These are phyloP conservation scores for Infundibulicybe gibba DNA, from an alignment of 768 basidiomycete species.

Conservation along the genomic window DNA sequence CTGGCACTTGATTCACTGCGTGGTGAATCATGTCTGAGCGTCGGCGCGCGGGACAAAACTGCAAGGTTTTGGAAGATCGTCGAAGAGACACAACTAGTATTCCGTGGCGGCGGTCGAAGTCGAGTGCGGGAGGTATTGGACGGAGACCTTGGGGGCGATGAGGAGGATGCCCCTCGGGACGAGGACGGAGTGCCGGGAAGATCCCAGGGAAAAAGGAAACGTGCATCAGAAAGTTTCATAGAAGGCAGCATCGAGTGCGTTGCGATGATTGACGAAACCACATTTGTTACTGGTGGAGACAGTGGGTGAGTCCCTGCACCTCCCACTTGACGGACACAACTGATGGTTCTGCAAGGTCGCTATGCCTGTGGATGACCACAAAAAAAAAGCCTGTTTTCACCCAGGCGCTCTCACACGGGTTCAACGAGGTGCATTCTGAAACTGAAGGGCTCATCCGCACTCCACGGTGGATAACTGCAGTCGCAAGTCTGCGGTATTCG, in stretches of 20 bases:
- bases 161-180: conserved; percentile 43
- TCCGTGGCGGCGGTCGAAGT: conserved; percentile 91
- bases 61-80: conserved; percentile 94
- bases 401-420: conserved; percentile 82
- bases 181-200: conserved; percentile 18
- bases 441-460: conserved; percentile 72
- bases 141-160: conserved; percentile 63
- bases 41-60: conserved; percentile 89
- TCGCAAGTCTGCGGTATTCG: conserved; percentile 82
- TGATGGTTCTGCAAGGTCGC: conserved; percentile 53
- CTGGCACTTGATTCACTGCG: conserved; percentile 76
- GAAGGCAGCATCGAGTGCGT: conserved; percentile 93
- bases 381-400: conserved; percentile 97
- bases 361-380: conserved; percentile 85
- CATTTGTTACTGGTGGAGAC: conserved; percentile 92
- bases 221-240: conserved; percentile 49
- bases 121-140: conserved; percentile 78
- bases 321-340: not conserved
- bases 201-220: conserved; percentile 26
- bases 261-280: conserved; percentile 92
- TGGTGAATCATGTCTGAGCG: conserved; percentile 80
- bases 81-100: conserved; percentile 94
- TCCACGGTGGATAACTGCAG: conserved; percentile 88
- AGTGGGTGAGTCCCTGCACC: conserved; percentile 68
- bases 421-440: conserved; percentile 66